Evolutionary conservation across 2,329 filamentous ascomycete species (phyloP).

Genomic region (Penicillium sp.): DNA sequence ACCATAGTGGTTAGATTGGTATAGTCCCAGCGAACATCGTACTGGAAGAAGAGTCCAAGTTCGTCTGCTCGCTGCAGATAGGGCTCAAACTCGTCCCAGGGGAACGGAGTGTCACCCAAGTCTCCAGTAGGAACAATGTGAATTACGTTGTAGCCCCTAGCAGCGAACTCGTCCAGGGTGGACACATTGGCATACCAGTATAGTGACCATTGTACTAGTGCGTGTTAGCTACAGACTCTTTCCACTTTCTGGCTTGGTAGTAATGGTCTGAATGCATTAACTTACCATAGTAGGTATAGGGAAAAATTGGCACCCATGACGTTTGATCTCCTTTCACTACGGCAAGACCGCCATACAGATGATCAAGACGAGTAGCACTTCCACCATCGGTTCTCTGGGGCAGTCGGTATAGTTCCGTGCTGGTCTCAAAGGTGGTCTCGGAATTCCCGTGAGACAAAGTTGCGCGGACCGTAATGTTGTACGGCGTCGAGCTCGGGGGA

Average conservation of each 20-base stretch:
- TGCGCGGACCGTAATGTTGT: slow-evolving; percentile 34
- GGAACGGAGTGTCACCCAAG: slow-evolving; percentile 35
- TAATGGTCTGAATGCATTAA: slow-evolving; percentile 29
- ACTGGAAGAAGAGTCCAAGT: slow-evolving; percentile 46
- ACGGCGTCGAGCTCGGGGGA: slow-evolving; percentile 24
- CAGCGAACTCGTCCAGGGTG: slow-evolving; percentile 5
- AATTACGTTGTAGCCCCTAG: slow-evolving; percentile 4
- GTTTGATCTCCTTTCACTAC: slow-evolving; percentile 29
- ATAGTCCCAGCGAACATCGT: slow-evolving; percentile 43
- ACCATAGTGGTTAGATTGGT: slow-evolving; percentile 35
- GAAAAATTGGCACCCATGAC: slow-evolving; percentile 40
- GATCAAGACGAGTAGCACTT: slow-evolving; percentile 47
- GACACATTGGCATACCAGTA: slow-evolving; percentile 9
- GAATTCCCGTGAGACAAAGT: slow-evolving; percentile 27
- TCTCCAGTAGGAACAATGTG: slow-evolving; percentile 37
- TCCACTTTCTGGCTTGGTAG: background rate
- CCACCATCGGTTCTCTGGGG: slow-evolving; percentile 41
- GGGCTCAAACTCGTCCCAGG: slow-evolving; percentile 33
- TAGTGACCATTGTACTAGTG: slow-evolving; percentile 8
- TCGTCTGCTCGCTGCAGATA: slow-evolving; percentile 44
- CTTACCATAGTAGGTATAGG: slow-evolving; percentile 44
- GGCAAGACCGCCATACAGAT: slow-evolving; percentile 44
- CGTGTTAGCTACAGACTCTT: background rate
- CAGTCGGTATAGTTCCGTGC: slow-evolving; percentile 38
- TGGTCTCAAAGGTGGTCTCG: slow-evolving; percentile 28